These are phyloP conservation scores for Pseudonitzschia pungens DNA, from an alignment of 108 stramenopile genomes.

Conservation along the genomic window DNA sequence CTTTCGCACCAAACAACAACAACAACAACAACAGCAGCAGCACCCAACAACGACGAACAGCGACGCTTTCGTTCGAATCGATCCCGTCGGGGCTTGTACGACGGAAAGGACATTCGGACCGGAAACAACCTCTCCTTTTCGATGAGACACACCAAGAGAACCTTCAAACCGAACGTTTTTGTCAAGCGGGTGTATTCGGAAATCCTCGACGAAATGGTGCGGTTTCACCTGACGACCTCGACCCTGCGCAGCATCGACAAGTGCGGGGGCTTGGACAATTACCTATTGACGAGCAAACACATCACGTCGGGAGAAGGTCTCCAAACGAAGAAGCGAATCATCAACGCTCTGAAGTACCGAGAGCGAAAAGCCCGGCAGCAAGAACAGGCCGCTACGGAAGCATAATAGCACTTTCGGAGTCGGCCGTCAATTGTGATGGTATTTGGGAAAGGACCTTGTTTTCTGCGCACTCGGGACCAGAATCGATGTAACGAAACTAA, in stretches of 20 bases:
- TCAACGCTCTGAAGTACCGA: constrained; percentile 14
- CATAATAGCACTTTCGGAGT: too few relatives aligned
- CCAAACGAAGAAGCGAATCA: constrained; percentile 39
- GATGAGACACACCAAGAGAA: constrained; percentile 71
- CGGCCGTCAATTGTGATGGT: too few relatives aligned
- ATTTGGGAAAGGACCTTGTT: too few relatives aligned
- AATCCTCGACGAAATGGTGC: constrained; percentile 79
- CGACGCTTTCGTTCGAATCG: constrained; percentile 67
- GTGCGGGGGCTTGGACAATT: constrained; percentile 81
- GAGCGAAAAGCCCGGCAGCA: constrained; percentile 3
- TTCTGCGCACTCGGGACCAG: too few relatives aligned
- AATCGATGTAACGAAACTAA: too few relatives aligned
- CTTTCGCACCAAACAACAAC: neutral
- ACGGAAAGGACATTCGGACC: constrained; percentile 75
- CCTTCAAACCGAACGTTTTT: constrained; percentile 82
- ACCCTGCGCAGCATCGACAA: constrained; percentile 82
- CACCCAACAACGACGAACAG: constrained; percentile 7
- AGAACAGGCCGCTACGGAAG: neutral
- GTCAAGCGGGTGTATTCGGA: constrained; percentile 75
- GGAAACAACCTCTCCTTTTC: constrained; percentile 81
- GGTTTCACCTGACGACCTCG: constrained; percentile 76
- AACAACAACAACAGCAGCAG: neutral
- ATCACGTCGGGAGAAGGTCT: constrained; percentile 51
- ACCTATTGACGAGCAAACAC: constrained; percentile 68
- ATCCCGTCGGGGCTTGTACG: constrained; percentile 78